Percentiles rank a stretch among this genome's conserved stretches.
Conservation (phyloP, 345 rosid species). For the Microthlaspi erraticum region DNA sequence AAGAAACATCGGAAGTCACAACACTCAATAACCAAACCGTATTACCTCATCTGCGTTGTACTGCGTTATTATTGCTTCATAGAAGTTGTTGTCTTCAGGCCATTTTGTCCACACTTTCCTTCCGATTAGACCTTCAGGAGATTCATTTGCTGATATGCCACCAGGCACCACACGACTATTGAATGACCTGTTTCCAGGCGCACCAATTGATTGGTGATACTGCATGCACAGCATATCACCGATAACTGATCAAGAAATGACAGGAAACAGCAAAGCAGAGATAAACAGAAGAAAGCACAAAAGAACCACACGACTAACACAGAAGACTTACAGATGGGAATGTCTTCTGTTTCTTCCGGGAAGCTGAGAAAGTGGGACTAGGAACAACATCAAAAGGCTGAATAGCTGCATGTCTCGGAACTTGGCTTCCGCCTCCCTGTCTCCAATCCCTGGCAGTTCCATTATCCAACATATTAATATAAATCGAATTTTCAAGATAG, state of each 20-base stretch:
- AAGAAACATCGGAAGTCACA: neutral
- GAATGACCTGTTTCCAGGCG: constrained; percentile 61
- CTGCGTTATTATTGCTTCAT: constrained; percentile 90
- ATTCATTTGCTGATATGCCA: constrained; percentile 58
- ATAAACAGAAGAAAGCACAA: constrained; percentile 17
- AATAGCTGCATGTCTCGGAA: constrained; percentile 52
- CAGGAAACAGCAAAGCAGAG: constrained; percentile 42
- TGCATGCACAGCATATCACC: constrained; percentile 56
- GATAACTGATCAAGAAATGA: constrained; percentile 49
- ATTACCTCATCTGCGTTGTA: constrained; percentile 75
- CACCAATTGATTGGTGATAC: constrained; percentile 61
- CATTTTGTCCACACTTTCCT: constrained; percentile 97
- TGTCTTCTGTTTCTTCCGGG: constrained; percentile 88
- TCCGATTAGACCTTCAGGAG: constrained; percentile 70
- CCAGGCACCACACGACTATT: constrained; percentile 53
- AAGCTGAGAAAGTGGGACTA: constrained; percentile 76
- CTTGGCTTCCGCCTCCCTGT: constrained; percentile 69
- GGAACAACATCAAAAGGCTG: constrained; percentile 66
- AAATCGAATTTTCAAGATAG: constrained; percentile 4
- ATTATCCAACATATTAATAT: constrained; percentile 25
- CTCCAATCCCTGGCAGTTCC: constrained; percentile 79
- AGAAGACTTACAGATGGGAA: constrained; percentile 60
- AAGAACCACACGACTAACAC: neutral
- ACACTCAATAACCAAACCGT: neutral
- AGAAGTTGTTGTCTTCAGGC: constrained; percentile 94